These are phyloP conservation scores for Picochlorum sp. DNA, from an alignment of 139 green algal genomes.

Conservation along the genomic window DNA sequence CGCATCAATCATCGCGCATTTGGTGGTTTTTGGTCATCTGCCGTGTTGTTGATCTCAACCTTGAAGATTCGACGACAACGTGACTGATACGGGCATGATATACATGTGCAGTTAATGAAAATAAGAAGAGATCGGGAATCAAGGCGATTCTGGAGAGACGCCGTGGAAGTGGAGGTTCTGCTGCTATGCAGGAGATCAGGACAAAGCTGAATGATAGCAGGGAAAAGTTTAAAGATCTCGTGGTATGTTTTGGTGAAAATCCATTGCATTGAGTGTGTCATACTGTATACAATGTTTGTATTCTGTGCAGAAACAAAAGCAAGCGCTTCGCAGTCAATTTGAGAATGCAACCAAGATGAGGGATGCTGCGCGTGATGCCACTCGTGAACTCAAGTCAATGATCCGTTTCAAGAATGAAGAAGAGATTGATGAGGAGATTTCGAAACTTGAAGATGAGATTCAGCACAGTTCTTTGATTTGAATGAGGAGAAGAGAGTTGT, in stretches of 20 bases:
- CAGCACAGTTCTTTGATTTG: slow-evolving; percentile 21
- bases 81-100: no score
- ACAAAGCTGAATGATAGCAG: slow-evolving; percentile 25
- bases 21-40: no score
- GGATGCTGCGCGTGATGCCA: slow-evolving; percentile 8
- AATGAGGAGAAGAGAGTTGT: slow-evolving; percentile 34
- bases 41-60: no score
- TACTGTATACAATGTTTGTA: background rate
- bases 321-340: slow-evolving; percentile 20
- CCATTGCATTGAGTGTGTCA: background rate
- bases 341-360: slow-evolving; percentile 18
- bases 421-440: slow-evolving; percentile 26
- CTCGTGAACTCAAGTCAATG: slow-evolving; percentile 24
- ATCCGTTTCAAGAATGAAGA: slow-evolving; percentile 34
- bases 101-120: slow-evolving; percentile 20
- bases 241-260: slow-evolving; percentile 17
- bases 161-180: slow-evolving; percentile 10
- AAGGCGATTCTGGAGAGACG: slow-evolving; percentile 20
- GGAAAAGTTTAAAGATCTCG: slow-evolving; percentile 20
- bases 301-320: slow-evolving; percentile 24
- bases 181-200: slow-evolving; percentile 28
- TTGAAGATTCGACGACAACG: no score
- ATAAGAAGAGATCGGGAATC: slow-evolving; percentile 30
- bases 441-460: slow-evolving; percentile 22
- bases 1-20: no score